Base-by-base conservation (phyloP, 345 rosid genomes). In the Hirschfeldia incana region DNA sequence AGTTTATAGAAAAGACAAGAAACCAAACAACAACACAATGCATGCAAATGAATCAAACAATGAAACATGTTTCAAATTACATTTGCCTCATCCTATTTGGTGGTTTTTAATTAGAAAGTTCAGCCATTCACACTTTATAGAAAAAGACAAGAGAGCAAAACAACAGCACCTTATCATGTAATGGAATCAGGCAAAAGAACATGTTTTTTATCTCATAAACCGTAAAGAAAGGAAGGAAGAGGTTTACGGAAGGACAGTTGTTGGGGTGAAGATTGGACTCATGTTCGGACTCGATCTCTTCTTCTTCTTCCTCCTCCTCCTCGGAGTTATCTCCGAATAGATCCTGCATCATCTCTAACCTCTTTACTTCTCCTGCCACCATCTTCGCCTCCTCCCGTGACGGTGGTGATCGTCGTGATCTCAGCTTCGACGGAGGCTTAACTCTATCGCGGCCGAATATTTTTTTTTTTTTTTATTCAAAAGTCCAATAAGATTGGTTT, bases 311-410 rank as follows among this genome's bases (percentile, higher is more conserved):
- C 5, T 42, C 53, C 9, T 37, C 44, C 83, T 37, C 44, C 84
- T 92, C 99, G 39, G 99, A 95, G 76, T 91, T 92, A 77, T 95
- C 97, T 63, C 99, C 99, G 89, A 95, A 95, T 26, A 93, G 86
- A 67, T 93, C 89, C 82, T 91, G 97, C 99, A 93, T 93, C 97
- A 95, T 93, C 92, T 87, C 86, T 58, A 84, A 90, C 87, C 99
- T 86, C 86, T 90, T 93, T 85, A 87, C 98, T 77, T 91, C 98
- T 44, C 91, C 97, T 78, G 88, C 94, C 26, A 91, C 94, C 97
- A 90, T 88, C 74, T 76, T 85, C 21, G 9, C 69, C 58, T 65
- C 67, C 32, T 59, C 73, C 39, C 73, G 32, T 29, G 21, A 12
- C 60, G 59, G 49, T 46, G 70, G 46, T 68, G 39, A 11, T 68